Conservation (phyloP, 2,329 filamentous ascomycete species). For the Aspergillus pseudonomiae region DNA sequence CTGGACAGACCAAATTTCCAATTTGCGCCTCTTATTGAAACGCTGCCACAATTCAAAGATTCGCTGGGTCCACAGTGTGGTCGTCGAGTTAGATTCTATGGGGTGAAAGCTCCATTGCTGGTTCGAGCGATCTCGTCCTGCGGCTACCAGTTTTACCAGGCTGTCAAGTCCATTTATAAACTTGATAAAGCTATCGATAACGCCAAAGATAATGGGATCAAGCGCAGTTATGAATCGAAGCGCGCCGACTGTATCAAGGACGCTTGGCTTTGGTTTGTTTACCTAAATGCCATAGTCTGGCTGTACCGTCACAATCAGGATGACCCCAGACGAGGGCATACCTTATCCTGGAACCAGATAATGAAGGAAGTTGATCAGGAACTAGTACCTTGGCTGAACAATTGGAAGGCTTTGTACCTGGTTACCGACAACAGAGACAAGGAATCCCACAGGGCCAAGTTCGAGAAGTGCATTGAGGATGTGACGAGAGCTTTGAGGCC, state of each 20-base stretch:
- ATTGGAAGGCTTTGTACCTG: neutral
- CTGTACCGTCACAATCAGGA: neutral
- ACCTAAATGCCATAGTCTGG: neutral
- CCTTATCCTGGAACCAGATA: neutral
- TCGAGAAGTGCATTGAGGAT: neutral
- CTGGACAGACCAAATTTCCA: too few relatives aligned
- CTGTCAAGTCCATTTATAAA: neutral
- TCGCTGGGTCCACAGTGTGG: neutral
- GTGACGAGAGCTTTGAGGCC: neutral
- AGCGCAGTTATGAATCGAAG: neutral
- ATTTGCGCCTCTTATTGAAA: neutral
- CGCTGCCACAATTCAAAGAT: neutral
- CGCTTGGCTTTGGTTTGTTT: neutral
- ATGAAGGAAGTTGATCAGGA: neutral
- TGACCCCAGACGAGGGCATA: neutral
- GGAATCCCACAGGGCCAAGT: neutral
- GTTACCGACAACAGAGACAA: neutral
- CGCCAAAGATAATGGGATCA: neutral
- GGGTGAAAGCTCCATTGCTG: neutral
- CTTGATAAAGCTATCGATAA: neutral
- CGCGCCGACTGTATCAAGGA: neutral
- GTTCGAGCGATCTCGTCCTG: neutral
- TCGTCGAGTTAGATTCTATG: neutral
- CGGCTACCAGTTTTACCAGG: neutral
- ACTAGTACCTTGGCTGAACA: neutral